Evolutionary conservation across 179 eudicot species (phyloP).

Genomic region (Patellifolia procumbens): DNA sequence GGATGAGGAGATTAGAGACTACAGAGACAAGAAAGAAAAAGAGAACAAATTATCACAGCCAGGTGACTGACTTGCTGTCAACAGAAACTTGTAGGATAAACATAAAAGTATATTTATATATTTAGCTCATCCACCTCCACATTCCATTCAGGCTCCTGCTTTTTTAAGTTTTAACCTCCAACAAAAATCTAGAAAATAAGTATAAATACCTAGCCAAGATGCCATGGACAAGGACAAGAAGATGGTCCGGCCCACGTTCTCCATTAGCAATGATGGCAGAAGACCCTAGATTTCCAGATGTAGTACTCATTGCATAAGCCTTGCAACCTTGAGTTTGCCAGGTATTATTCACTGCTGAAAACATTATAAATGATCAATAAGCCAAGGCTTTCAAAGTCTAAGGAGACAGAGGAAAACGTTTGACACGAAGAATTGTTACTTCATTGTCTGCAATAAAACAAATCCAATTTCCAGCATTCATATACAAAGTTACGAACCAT

Average conservation of each 20-base stretch:
- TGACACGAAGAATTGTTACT: neutral
- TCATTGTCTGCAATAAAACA: neutral
- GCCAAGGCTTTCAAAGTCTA: neutral
- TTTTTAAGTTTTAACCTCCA: neutral
- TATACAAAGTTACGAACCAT: neutral
- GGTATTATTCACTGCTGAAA: conserved; percentile 48
- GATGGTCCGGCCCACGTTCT: conserved; percentile 73
- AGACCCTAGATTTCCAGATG: conserved; percentile 46
- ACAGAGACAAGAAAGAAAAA: too few species aligned
- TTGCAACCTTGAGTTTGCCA: conserved; percentile 44
- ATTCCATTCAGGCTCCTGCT: neutral
- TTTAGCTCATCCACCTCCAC: neutral
- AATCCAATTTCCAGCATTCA: neutral
- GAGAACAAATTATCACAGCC: too few species aligned
- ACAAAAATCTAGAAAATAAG: neutral
- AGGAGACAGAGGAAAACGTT: neutral
- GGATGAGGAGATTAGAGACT: too few species aligned
- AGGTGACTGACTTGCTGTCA: neutral
- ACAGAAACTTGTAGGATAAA: neutral
- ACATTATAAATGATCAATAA: conserved; percentile 13
- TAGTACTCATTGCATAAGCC: conserved; percentile 64
- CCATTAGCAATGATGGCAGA: conserved; percentile 31
- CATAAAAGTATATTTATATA: neutral
- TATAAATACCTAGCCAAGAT: conserved; percentile 40
- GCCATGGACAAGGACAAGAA: conserved; percentile 51